Evolutionary conservation across 2,329 filamentous ascomycete genomes (phyloP), one percentile per base, ranked within the genome.

Genomic region (Harringtonia lauricola): DNA sequence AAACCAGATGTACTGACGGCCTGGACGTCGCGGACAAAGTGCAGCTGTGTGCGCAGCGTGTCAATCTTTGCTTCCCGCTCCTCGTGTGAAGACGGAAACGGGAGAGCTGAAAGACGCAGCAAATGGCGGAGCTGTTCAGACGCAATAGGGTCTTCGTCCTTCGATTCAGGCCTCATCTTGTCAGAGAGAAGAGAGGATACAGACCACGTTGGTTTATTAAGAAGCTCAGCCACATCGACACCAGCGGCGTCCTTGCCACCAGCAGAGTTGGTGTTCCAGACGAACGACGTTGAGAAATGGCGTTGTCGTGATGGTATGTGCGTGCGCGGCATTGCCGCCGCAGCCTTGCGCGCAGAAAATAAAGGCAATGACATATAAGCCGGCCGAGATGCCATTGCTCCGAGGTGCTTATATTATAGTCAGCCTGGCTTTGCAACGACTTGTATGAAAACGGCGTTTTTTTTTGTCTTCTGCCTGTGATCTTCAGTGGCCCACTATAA

Each of bases 1-100:
- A 95, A 69, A 4, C 74, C 79, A 0, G 70, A 64, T 1, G 86
- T 89, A 59, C 94, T 75, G 39, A 95, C 81, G 36, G 72, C 67
- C 57, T 94, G 89, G 18, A 96, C 80, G 49, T 87, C 78, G 48
- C 77, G 80, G n/a, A 96, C 88, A 57, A 98, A 98, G 55, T 84
- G 82, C 0, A 98, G 74, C 58, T 98, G 92, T 28, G 83, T 79
- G 42, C 81, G 73, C 2, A 98, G 72, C 1, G 82, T 89, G 19
- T 72, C 58, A 4, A 94, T 72, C 76, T 95, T 86, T 22, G 70
- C 64, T 0, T 66, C 55, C 59, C 94, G 83, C 53, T 88, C 81
- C 41, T 68, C 68, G 2, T 66, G 51, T 2, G 70, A 70, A 17
- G 70, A 64, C 0, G 90, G 88, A 1, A 72, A 72, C 0, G 90